Evolutionary conservation across 2,329 filamentous ascomycete genomes (phyloP), one percentile per base, ranked within the genome.

Genomic region (Fusarium beomiforme): DNA sequence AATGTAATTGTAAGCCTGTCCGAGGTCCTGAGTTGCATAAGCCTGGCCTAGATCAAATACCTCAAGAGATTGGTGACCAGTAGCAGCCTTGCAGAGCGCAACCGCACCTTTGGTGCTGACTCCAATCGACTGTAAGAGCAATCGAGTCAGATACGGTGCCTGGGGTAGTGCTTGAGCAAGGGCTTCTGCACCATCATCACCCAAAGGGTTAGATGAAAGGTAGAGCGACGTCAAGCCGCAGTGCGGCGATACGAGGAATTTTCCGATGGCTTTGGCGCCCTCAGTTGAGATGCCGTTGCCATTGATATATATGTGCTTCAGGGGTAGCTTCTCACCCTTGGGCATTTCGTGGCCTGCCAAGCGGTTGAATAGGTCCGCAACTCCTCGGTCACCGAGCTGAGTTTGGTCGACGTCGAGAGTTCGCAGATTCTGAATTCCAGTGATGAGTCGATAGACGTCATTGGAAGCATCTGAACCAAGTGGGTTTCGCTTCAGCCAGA

Each of bases 401-500:
- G 85, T 87, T 72, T 87, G 85, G 67, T 88, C 85, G n/a, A 88
- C 78, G 72, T 87, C 85, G 34, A 88, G 76, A 34, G 85, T 87
- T 26, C 83, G 80, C 39, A 88, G 77, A 36, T 82, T 82, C 31
- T 78, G 76, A 5, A 81, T 79, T 34, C 81, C 63, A 1, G 82
- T 83, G 64, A 87, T 81, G 37, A 88, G 79, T 8, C 81, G 79
- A 65, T 80, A 84, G 17, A 87, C 59, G 51, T 85, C 78, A 46
- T 76, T 70, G 7, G 81, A 82, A 21, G 82, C 78, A 8, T 72
- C 73, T 5, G 82, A 65, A 1, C 81, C 81, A 29, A 88, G 80
- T 4, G 86, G 86, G 74, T 88, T 88, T 16, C 85, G 82, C 75
- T 87, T 88, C 58, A 88, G 76, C 86, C 86, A 88, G 50, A 88